Conservation (phyloP, 352 stramenopile genomes). For the Phytopythium helicoides region DNA sequence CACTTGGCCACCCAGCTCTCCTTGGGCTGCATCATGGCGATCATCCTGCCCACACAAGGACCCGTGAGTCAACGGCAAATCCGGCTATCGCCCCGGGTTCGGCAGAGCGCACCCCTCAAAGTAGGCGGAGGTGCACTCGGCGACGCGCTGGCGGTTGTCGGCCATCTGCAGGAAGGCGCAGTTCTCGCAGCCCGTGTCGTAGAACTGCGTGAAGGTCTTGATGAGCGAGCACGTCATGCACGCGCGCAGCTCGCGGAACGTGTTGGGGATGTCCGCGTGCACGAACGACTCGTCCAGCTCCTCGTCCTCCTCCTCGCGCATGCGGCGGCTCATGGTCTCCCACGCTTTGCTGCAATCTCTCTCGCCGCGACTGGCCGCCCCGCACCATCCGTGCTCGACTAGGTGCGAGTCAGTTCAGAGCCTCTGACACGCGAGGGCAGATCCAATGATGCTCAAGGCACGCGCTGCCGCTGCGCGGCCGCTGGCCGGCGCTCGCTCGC, state of each 20-base stretch:
- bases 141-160: constrained; percentile 86
- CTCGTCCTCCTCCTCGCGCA: constrained; percentile 79
- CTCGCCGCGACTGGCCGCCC: too few species aligned
- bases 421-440: too few species aligned
- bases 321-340: constrained; percentile 36
- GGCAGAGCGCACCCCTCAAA: constrained; percentile 81
- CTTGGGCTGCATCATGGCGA: constrained; percentile 88
- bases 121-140: constrained; percentile 87
- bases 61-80: too few species aligned
- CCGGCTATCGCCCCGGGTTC: too few species aligned
- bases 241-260: constrained; percentile 82
- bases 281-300: constrained; percentile 75
- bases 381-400: too few species aligned
- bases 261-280: constrained; percentile 87
- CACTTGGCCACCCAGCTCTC: constrained; percentile 90
- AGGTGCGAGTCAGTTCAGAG: too few species aligned
- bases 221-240: constrained; percentile 89
- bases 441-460: background rate
- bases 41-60: constrained; percentile 63
- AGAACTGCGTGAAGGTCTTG: constrained; percentile 91
- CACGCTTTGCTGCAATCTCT: background rate
- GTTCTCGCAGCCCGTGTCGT: constrained; percentile 89
- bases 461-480: constrained; percentile 6
- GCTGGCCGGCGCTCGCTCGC: constrained; percentile 35
- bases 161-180: constrained; percentile 88